These are phyloP conservation scores for Chaetothyriales sp. DNA, from an alignment of 2,329 filamentous ascomycete species.

Conservation along the genomic window DNA sequence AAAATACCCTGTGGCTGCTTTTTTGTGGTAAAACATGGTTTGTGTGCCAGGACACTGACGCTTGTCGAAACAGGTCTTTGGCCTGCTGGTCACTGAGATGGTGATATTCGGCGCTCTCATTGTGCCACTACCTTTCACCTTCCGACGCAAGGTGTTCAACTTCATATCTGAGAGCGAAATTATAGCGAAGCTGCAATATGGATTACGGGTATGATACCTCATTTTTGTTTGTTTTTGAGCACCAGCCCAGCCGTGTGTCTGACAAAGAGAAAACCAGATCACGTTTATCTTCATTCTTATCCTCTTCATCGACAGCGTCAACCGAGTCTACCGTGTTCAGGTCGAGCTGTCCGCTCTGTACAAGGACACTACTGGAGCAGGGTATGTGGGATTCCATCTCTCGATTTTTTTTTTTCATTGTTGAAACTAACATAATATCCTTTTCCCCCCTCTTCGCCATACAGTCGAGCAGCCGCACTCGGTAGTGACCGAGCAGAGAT, in stretches of 20 bases:
- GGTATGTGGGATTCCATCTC: conserved; percentile 30
- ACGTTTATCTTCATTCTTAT: conserved; percentile 98
- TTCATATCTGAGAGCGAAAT: conserved; percentile 84
- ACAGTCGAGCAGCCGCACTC: conserved; percentile 50
- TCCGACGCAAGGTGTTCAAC: conserved; percentile 76
- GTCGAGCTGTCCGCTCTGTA: conserved; percentile 62
- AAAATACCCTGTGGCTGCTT: neutral
- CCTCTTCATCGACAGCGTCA: conserved; percentile 92
- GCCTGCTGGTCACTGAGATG: conserved; percentile 37
- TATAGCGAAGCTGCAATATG: conserved; percentile 90
- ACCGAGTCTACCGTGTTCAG: conserved; percentile 92
- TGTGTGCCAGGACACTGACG: too few species aligned
- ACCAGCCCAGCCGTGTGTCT: conserved; percentile 10
- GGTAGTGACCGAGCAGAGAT: conserved; percentile 95
- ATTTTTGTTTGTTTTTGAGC: neutral
- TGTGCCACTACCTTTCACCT: conserved; percentile 73
- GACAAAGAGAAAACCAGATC: conserved; percentile 39
- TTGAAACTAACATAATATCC: neutral
- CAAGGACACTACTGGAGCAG: conserved; percentile 41
- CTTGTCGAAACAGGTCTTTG: conserved; percentile 35
- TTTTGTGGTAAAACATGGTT: too few species aligned
- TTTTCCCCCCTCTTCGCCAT: neutral
- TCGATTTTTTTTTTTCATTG: neutral
- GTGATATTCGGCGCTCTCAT: conserved; percentile 35
- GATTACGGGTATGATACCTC: conserved; percentile 56